Evolutionary conservation across 2,329 filamentous ascomycete species (phyloP), one percentile per base, ranked within the genome.

Genomic region (Epichloe gansuensis): DNA sequence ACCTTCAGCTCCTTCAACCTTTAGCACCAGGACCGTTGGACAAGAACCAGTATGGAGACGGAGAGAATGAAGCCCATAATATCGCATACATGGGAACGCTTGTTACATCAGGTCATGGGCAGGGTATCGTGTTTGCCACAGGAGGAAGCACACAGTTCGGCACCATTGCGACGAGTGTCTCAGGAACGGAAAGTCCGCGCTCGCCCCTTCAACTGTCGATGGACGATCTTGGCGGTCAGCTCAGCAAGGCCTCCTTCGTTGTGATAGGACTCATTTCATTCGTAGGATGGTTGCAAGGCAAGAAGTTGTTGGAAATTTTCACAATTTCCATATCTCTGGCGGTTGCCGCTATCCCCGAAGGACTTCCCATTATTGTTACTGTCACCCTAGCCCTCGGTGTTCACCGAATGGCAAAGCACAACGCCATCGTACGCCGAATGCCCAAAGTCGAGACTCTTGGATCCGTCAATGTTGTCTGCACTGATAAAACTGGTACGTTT

Each of bases 401-500:
- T 8, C 81, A 98, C 62, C 84, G 93, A 53, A 98, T 98, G 93
- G 94, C 93, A 55, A 89, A 84, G 63, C 82, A 91, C 60, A 88
- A 95, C 65, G 93, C 93, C 8, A 98, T 98, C 65, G 91, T 98
- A 54, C 85, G 93, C 59, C 85, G 87, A 63, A 85, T 98, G 70
- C 94, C 94, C 23, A 97, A 93, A 67, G 94, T 98, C 8, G 93
- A 98, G 67, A 98, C 93, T 0, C 72, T 98, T 5, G 94, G 94
- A 8, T 96, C 90, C n/a, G 93, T 98, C 54, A 98, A 97, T 62
- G 90, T 98, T n/a, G 89, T 98, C 6, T 98, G 94, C 72, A 96
- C 89, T 59, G 93, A 98, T 74, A 98, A 98, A 72, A 98, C 93
- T 43, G 89, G 81, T 81, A 69, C 60, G 66, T 55, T 13, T 41